Evolutionary conservation across 768 basidiomycete genomes (phyloP), one percentile per base, ranked within the genome.

Genomic region (Hydnomerulius pinastri): DNA sequence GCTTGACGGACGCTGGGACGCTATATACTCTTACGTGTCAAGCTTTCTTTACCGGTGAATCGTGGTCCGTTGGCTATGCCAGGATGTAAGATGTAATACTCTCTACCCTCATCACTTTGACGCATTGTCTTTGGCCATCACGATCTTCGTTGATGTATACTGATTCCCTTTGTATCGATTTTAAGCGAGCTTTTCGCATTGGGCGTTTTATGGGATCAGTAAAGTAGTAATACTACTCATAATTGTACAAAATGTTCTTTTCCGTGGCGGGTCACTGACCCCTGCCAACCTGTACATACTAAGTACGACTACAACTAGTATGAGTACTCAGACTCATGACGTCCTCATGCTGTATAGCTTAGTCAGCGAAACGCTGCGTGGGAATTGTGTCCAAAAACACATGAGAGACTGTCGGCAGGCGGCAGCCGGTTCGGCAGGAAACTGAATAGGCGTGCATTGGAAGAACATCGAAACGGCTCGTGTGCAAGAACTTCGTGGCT

Each of bases 181-280:
- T 10, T 32, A 57, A 51, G 35, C 43, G 49, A 47, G 36, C 53
- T 57, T 59, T 63, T 60, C 55, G 58, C 49, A 52, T n/a, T 45
- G 53, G 54, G 48, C 54, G 54, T 51, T 57, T n/a, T 53, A 52
- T 54, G 58, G 60, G 58, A 50, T 42, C 54, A 58, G 59, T 44
- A 42, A 66, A 64, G 64, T 35, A 66, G 53, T 64, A 66, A 48
- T 60, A 53, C 51, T 48, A 47, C 50, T 64, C 51, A 46, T 65
- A 66, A 59, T 61, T 61, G 56, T 66, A 66, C 56, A 13, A 51
- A 39, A 27, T 25, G 15, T 13, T 27, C 10, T 25, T 25, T 13
- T 25, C 37, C 51, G 27, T n/a, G 5, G n/a, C 18, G 9, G 17
- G 30, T 32, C 30, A 13, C 17, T 12, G 9, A 7, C 20, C 11